Evolutionary conservation across 106 monocot species (phyloP), one percentile per base, ranked within the genome.

Genomic region (Dendrobium chrysotoxum): DNA sequence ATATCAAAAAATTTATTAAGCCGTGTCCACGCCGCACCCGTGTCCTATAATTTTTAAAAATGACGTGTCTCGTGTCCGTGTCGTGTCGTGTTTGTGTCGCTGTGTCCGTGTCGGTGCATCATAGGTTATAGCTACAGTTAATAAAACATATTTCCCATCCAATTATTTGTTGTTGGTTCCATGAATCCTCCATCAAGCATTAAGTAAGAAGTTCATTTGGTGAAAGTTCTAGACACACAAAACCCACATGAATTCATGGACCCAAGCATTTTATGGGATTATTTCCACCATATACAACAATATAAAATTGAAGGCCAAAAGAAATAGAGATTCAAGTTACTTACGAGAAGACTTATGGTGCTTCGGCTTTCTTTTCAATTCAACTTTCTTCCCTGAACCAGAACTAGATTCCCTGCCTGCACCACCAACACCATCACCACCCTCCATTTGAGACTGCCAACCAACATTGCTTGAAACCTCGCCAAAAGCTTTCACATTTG

Each of bases 361-460:
- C 79, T 82, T 90, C 44, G 91, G 53, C 44, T 86, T 91, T 80
- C 72, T 88, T 53, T 91, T 88, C 40, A 61, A 75, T 42, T 38
- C 75, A 23, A 82, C 46, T 23, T 82, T 84, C 74, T 79, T 91
- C 35, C 57, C 84, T 15, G 78, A 74, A 70, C 44, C 58, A 39
- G 82, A 84, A 54, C 58, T 16, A 57, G 58, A 25, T 21, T 80
- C 17, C n/a, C 20, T 30, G 57, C 35, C 42, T 45, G 57, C 73
- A 78, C 25, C 21, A 75, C 54, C 12, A 41, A 28, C 70, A 78
- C 30, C 26, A 78, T 21, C 40, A 78, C 15, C 78, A 25, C 57
- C 76, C 13, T 54, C 68, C 39, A 75, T 21, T 16, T 81, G 50
- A 66, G 42, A 28, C 9, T 53, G 21, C 21, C 45, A 38, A 23